Base-by-base conservation (phyloP, 169 alveolate species). In the Sarcocystis neurona region DNA sequence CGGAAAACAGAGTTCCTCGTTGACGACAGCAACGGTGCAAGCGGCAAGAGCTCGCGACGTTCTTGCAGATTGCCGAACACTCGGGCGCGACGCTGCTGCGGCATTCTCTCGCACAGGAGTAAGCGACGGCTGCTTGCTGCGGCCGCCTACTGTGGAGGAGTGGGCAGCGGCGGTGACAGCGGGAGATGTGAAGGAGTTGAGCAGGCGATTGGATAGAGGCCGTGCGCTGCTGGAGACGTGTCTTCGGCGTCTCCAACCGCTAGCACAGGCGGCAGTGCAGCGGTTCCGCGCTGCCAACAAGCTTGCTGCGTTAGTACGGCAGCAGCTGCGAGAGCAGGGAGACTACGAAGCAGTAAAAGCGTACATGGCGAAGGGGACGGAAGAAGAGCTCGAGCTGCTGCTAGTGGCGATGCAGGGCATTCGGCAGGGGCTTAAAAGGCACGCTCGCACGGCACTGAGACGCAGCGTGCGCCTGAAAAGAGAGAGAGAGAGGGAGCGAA, bases 281-380 rank as follows among this genome's bases (percentile, higher is more conserved):
- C 47, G 82, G 43, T 72, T 72, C 53, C 82, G 82, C 47, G 46
- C 43, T 2, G 82, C 82, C 56, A 72, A 43, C 32, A 32, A 39
- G 39, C 41, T 41, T 30, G 82, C 82, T 23, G 47, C 47, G 3
- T 56, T 39, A 53, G 34, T 39, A 53, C 6, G 56, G 56, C 34
- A 72, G 46, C 47, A 39, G 82, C 32, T 23, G 15, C 58, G 41
- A 39, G 82, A 72, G 32, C 82, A 72, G 34, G 82, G 82, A 27
- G 82, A 72, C 82, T 72, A 72, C 82, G 82, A 72, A 48, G 82
- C 82, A 10, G 41, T 72, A 23, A n/a, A 39, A 1, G 82, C 82
- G 39, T 32, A 39, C 18, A 27, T 72, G 82, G 82, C 34, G 82
- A 72, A 72, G 82, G 34, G 82, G 34, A 72, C 34, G 39, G 82